Conservation (phyloP, 352 stramenopile genomes). For the Phytophthora sp. region DNA sequence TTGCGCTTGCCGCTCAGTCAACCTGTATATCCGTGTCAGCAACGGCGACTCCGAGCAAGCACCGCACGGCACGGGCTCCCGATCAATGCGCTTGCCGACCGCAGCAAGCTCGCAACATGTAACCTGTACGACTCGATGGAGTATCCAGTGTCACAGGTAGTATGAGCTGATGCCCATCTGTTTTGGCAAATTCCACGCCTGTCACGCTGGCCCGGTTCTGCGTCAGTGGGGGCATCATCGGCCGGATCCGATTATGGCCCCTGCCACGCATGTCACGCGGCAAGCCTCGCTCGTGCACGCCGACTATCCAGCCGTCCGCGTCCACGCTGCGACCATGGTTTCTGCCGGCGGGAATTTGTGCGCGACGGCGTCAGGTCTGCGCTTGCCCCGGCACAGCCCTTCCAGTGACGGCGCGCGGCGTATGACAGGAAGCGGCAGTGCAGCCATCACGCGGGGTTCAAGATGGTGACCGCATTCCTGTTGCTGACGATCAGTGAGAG, state of each 20-base stretch:
- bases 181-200: constrained; percentile 11
- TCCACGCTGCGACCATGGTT: constrained; percentile 6
- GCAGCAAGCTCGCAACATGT: neutral
- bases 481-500: constrained; percentile 24
- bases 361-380: constrained; percentile 13
- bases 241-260: neutral
- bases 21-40: too few species aligned
- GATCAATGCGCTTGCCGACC: too few species aligned
- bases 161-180: constrained; percentile 24
- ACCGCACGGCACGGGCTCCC: too few species aligned
- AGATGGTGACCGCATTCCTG: constrained; percentile 21
- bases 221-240: constrained; percentile 3
- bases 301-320: constrained; percentile 8
- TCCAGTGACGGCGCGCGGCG: constrained; percentile 11
- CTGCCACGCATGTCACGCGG: neutral
- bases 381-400: constrained; percentile 24
- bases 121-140: too few species aligned
- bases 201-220: constrained; percentile 1
- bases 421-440: constrained; percentile 26
- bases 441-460: constrained; percentile 2
- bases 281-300: neutral
- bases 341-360: constrained; percentile 18
- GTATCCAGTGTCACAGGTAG: too few species aligned
- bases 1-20: too few species aligned
- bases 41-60: too few species aligned